Percentiles rank a stretch among this genome's conserved stretches.
phyloP scores from a whole-genome alignment of 129 eudicot genomes.

The Chrysanthemum lavandulifolium region DNA sequence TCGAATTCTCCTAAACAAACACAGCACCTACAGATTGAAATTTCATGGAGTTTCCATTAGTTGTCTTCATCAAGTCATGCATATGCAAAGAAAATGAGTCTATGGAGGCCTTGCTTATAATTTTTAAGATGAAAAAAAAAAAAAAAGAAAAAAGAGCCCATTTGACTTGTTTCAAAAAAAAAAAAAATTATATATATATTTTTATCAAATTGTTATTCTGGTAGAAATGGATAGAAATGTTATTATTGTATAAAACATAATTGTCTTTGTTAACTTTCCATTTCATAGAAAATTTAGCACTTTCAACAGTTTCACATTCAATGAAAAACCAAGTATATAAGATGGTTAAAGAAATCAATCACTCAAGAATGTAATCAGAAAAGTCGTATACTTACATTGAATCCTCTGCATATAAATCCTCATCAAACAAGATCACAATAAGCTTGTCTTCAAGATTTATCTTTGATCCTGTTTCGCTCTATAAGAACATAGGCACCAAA shows the following conservation, averaged over 20 bases:
- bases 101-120: background rate
- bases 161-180: background rate
- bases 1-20: slow-evolving; percentile 75
- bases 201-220: background rate
- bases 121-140: too few species aligned
- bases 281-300: background rate
- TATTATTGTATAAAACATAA: background rate
- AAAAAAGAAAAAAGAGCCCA: too few species aligned
- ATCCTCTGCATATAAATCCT: slow-evolving; percentile 43
- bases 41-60: slow-evolving; percentile 17
- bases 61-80: slow-evolving; percentile 1
- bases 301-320: background rate
- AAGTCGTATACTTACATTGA: slow-evolving; percentile 43
- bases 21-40: slow-evolving; percentile 49
- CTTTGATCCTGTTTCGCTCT: slow-evolving; percentile 39
- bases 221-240: slow-evolving; percentile 10
- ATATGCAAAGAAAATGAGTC: background rate
- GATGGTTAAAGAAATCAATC: background rate
- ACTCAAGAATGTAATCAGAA: background rate
- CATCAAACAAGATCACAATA: slow-evolving; percentile 45
- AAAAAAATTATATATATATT: too few species aligned
- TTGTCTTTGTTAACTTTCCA: background rate
- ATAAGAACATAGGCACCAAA: slow-evolving; percentile 21
- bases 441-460: slow-evolving; percentile 56
- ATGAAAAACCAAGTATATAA: background rate